Percentiles rank a stretch among this genome's conserved stretches.
phyloP scores from a whole-genome alignment of 139 green algal species.

The Chlorella sp. region DNA sequence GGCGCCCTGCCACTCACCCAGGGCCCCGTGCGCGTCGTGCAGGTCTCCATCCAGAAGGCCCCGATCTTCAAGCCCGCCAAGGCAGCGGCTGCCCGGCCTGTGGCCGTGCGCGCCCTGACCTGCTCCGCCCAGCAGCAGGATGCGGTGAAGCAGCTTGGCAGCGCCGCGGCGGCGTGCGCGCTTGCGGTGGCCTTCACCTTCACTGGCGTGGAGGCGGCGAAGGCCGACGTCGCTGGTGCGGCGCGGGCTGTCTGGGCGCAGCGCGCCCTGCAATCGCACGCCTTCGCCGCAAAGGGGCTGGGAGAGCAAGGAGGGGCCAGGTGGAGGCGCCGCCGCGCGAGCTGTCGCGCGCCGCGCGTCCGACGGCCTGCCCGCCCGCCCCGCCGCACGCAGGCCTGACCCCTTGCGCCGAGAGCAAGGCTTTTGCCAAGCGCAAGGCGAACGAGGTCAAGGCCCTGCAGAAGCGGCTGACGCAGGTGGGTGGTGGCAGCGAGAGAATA shows the following conservation, averaged over 20 bases:
- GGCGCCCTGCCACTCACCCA: too few relatives aligned
- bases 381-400: too few relatives aligned
- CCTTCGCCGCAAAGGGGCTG: too few relatives aligned
- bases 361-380: conserved; percentile 85
- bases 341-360: too few relatives aligned
- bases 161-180: conserved; percentile 63
- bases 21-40: too few relatives aligned
- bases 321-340: too few relatives aligned
- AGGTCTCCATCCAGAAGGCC: conserved; percentile 28
- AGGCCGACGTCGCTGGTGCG: conserved; percentile 53
- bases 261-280: too few relatives aligned
- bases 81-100: conserved; percentile 7
- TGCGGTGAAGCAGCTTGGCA: conserved; percentile 43
- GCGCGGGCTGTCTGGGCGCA: too few relatives aligned
- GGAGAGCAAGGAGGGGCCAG: too few relatives aligned
- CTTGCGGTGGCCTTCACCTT: conserved; percentile 71
- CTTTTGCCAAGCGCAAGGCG: conserved; percentile 93
- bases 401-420: conserved; percentile 94
- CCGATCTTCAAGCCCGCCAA: conserved; percentile 17
- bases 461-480: conserved; percentile 27
- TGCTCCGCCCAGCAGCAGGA: conserved; percentile 40
- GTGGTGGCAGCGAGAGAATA: too few relatives aligned
- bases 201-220: conserved; percentile 76
- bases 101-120: conserved; percentile 17
- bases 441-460: conserved; percentile 68